A percentile compares a stretch with the other conserved stretches of the same genome.
Evolutionary conservation across 78 protist species (phyloP).

Genomic region (Dictyostelium brefeldianum): DNA sequence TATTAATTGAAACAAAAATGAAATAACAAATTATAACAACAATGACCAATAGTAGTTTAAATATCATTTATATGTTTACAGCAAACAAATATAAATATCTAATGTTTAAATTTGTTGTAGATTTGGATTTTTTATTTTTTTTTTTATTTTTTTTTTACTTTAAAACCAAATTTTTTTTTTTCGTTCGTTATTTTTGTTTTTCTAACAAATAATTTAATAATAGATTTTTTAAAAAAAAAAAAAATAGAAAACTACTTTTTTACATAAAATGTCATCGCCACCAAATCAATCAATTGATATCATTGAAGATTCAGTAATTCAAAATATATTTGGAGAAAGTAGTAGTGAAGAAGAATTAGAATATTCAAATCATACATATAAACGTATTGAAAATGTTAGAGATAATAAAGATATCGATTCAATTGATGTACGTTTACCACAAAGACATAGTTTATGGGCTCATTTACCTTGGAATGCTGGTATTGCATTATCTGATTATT

Average conservation of each 20-base stretch:
- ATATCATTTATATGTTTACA: too few species aligned
- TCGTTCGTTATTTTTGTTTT: neutral
- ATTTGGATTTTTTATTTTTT: too few species aligned
- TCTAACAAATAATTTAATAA: neutral
- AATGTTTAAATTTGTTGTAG: too few species aligned
- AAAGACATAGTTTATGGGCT: conserved; percentile 73
- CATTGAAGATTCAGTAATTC: neutral
- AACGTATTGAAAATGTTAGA: conserved; percentile 15
- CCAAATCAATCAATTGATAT: conserved; percentile 27
- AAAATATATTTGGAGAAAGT: conserved; percentile 26
- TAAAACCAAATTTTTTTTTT: too few species aligned
- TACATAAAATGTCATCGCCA: conserved; percentile 44
- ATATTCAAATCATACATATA: conserved; percentile 25
- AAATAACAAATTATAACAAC: too few species aligned
- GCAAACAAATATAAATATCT: too few species aligned
- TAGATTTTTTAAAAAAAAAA: too few species aligned
- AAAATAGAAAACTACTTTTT: too few species aligned
- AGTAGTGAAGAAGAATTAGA: conserved; percentile 64
- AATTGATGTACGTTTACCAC: conserved; percentile 40
- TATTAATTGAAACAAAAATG: too few species aligned
- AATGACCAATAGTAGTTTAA: too few species aligned
- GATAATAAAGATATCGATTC: conserved; percentile 12
- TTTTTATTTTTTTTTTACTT: too few species aligned
- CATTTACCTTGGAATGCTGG: conserved; percentile 78
- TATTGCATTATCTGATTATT: conserved; percentile 58